Conservation (phyloP, 805 yeast genomes). For the Wickerhamomyces pijperi region DNA sequence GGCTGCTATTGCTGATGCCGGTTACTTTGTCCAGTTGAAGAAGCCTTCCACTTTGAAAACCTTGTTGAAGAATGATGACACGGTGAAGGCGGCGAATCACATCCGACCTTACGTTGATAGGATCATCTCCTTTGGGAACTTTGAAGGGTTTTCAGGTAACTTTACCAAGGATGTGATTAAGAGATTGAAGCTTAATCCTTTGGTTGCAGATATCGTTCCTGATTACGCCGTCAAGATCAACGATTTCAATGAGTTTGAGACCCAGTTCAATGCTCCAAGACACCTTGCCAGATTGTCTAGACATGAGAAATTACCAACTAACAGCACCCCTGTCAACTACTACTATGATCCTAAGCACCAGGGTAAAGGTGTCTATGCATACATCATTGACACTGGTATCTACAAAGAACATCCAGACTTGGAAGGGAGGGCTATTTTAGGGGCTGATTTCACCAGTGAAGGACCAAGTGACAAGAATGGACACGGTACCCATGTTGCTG, state of each 20-base stretch:
- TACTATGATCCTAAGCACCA: slow-evolving; percentile 31
- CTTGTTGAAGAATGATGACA: slow-evolving; percentile 12
- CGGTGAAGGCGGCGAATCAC: slow-evolving; percentile 25
- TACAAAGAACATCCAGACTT: slow-evolving; percentile 47
- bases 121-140: slow-evolving; percentile 55
- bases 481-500: slow-evolving; percentile 93
- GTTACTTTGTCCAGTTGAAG: slow-evolving; percentile 17
- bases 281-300: slow-evolving; percentile 60
- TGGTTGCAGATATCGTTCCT: slow-evolving; percentile 58
- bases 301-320: slow-evolving; percentile 23
- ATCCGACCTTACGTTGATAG: slow-evolving; percentile 35
- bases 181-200: slow-evolving; percentile 42
- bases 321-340: slow-evolving; percentile 26
- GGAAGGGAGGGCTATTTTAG: slow-evolving; percentile 47
- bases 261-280: slow-evolving; percentile 44
- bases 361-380: slow-evolving; percentile 60
- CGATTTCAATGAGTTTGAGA: slow-evolving; percentile 19
- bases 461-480: slow-evolving; percentile 64
- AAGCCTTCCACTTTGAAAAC: slow-evolving; percentile 13
- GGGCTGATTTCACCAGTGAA: slow-evolving; percentile 48
- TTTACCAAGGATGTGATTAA: slow-evolving; percentile 37
- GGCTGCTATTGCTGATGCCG: slow-evolving; percentile 3
- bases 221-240: slow-evolving; percentile 53
- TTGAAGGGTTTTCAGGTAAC: slow-evolving; percentile 60
- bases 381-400: slow-evolving; percentile 83